Conservation (phyloP, 73 alveolate genomes). For the Blepharisma stoltei region DNA sequence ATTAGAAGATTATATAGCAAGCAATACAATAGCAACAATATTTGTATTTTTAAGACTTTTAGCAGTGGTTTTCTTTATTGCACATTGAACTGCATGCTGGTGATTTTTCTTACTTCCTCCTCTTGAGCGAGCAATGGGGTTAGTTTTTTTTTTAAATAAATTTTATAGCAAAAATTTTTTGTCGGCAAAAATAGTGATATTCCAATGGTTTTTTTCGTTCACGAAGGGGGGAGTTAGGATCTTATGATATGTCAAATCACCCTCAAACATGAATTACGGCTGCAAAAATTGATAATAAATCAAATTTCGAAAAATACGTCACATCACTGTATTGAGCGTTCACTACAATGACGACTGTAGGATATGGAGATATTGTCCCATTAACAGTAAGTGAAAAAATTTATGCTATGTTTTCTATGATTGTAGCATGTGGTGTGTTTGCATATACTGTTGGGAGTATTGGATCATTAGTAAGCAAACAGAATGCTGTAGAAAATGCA, state of each 20-base stretch:
- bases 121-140: slow-evolving; percentile 63
- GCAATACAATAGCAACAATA: slow-evolving; percentile 40
- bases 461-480: slow-evolving; percentile 63
- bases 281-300: slow-evolving; percentile 28
- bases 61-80: slow-evolving; percentile 39
- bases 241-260: slow-evolving; percentile 29
- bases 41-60: slow-evolving; percentile 25
- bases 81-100: slow-evolving; percentile 65
- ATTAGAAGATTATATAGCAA: slow-evolving; percentile 64
- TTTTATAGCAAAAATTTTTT: no score
- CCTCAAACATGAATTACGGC: slow-evolving; percentile 45
- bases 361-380: slow-evolving; percentile 89
- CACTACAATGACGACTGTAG: slow-evolving; percentile 86
- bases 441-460: slow-evolving; percentile 80
- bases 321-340: slow-evolving; percentile 74
- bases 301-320: slow-evolving; percentile 38
- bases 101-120: slow-evolving; percentile 50
- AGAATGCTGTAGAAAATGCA: slow-evolving; percentile 57
- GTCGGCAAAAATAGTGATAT: no score
- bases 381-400: slow-evolving; percentile 60
- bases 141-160: no score
- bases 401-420: slow-evolving; percentile 68
- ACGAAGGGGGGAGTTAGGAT: no score
- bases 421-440: slow-evolving; percentile 77
- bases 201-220: no score